Conservation (phyloP, 805 yeast genomes). For the Metschnikowia noctiluminum region DNA sequence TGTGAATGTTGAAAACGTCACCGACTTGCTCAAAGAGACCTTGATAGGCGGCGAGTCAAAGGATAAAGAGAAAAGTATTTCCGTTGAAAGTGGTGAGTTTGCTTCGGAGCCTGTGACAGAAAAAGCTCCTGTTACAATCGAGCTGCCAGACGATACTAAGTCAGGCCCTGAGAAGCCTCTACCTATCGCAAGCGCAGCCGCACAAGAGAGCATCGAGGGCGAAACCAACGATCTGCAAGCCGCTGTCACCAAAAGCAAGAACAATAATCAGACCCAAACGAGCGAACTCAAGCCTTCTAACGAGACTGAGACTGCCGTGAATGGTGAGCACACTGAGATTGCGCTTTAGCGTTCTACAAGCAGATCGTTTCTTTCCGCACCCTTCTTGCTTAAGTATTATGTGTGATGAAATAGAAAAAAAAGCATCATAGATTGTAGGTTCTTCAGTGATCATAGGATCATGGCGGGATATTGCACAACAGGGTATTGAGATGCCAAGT, state of each 20-base stretch:
- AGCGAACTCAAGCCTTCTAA: background rate
- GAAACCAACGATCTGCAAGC: too few species aligned
- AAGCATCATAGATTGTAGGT: too few species aligned
- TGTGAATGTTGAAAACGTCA: constrained; percentile 27
- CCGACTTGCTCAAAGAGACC: constrained; percentile 41
- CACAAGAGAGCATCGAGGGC: too few species aligned
- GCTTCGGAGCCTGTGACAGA: background rate
- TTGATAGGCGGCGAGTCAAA: constrained; percentile 30
- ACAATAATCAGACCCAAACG: background rate
- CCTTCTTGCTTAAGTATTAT: too few species aligned
- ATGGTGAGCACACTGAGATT: constrained; percentile 6
- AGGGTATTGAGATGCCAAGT: too few species aligned
- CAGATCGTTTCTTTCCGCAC: background rate
- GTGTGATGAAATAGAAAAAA: too few species aligned
- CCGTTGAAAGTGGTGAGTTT: background rate
- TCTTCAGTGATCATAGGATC: too few species aligned
- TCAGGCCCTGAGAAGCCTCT: background rate
- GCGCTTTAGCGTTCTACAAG: background rate
- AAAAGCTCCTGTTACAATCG: background rate
- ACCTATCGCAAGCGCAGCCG: too few species aligned
- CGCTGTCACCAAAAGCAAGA: background rate
- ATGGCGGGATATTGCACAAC: too few species aligned
- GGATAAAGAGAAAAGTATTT: background rate
- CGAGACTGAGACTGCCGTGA: constrained; percentile 1
- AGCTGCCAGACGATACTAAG: background rate